These are phyloP conservation scores for Phlebiopsis flavidoalba DNA, from an alignment of 768 basidiomycete genomes.

Conservation along the genomic window DNA sequence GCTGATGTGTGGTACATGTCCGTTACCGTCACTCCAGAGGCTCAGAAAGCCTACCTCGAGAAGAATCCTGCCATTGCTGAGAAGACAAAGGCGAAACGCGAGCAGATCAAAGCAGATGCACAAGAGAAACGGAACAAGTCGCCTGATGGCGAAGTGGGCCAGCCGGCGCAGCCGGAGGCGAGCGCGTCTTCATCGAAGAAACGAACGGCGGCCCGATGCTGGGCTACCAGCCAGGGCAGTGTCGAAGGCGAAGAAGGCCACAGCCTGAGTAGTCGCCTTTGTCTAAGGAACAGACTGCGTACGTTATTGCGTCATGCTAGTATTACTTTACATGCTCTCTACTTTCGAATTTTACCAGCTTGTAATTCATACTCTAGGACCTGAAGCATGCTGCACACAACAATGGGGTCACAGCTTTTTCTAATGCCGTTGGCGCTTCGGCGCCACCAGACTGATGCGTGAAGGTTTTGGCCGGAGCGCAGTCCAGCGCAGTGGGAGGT, in stretches of 20 bases:
- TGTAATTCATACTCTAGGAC: not conserved
- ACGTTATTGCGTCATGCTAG: not conserved
- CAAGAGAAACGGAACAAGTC: not conserved
- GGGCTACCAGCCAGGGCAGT: not conserved
- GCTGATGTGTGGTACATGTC: constrained; percentile 5
- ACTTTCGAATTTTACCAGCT: not conserved
- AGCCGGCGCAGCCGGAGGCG: not conserved
- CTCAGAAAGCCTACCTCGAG: constrained; percentile 1
- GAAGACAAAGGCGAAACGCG: not conserved
- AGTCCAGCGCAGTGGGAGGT: too few relatives aligned
- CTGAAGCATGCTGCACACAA: not conserved
- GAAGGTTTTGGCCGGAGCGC: not conserved
- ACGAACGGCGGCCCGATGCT: not conserved
- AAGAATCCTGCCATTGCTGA: not conserved
- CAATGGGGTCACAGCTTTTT: not conserved
- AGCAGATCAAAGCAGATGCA: not conserved
- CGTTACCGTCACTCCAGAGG: not conserved
- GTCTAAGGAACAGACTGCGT: not conserved
- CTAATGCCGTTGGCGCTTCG: not conserved
- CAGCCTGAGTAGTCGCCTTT: not conserved
- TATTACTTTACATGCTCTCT: not conserved
- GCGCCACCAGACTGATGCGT: not conserved
- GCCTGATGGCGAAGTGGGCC: not conserved
- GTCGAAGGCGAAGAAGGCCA: not conserved
- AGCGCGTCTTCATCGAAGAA: not conserved